Conservation (phyloP, 768 basidiomycete genomes). For the Rhizopogon rudus region DNA sequence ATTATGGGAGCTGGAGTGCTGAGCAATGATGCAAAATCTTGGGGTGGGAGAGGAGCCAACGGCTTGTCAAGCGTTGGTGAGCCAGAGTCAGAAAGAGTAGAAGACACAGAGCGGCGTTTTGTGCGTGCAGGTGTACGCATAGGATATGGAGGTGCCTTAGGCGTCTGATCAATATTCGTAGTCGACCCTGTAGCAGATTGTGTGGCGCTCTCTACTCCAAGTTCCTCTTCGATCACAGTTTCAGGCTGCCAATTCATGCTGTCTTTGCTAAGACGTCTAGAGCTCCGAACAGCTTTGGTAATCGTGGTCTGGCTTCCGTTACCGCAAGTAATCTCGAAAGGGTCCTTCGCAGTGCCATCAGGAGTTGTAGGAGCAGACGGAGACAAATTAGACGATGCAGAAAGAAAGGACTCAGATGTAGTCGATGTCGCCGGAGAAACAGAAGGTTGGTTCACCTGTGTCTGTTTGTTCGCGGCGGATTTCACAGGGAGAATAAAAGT, state of each 20-base stretch:
- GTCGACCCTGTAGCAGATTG: slow-evolving; percentile 22
- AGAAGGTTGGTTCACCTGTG: slow-evolving; percentile 25
- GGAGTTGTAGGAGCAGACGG: slow-evolving; percentile 56
- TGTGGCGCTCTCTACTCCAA: slow-evolving; percentile 3
- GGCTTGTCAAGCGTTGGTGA: slow-evolving; percentile 47
- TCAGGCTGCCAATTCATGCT: slow-evolving; percentile 38
- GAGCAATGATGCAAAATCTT: slow-evolving; percentile 63
- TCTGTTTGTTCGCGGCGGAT: slow-evolving; percentile 6
- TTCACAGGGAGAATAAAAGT: slow-evolving; percentile 24
- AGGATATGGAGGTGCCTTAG: slow-evolving; percentile 52
- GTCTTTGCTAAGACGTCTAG: slow-evolving; percentile 27
- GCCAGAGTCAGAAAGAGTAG: slow-evolving; percentile 64
- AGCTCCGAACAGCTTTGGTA: slow-evolving; percentile 31
- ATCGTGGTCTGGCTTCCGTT: slow-evolving; percentile 59
- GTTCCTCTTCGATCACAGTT: slow-evolving; percentile 51
- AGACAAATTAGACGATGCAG: slow-evolving; percentile 45
- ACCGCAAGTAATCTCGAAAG: slow-evolving; percentile 33
- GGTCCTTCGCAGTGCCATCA: slow-evolving; percentile 41
- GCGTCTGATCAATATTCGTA: slow-evolving; percentile 8
- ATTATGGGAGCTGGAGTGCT: slow-evolving; percentile 67
- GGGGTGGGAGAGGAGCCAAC: slow-evolving; percentile 30
- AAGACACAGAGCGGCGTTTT: slow-evolving; percentile 93
- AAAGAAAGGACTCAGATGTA: slow-evolving; percentile 39
- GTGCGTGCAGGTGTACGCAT: slow-evolving; percentile 90
- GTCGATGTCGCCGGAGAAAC: slow-evolving; percentile 42